phyloP scores from a whole-genome alignment of 1,284 basidiomycete genomes.

The Ceratobasidium sp. region DNA sequence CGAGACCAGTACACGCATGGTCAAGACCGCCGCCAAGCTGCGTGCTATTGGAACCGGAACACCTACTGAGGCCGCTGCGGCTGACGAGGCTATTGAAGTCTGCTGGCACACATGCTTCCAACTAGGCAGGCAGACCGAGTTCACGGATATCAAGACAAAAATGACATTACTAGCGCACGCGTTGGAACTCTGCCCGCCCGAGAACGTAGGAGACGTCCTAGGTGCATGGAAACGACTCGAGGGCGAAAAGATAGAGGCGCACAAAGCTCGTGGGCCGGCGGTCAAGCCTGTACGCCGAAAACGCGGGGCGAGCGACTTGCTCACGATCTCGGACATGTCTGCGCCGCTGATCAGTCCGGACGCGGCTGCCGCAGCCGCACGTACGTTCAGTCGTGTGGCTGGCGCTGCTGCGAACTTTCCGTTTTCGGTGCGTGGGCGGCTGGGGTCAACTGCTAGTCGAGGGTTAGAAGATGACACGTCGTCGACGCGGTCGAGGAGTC shows the following conservation, averaged over 20 bases:
- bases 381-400: conserved; percentile 79
- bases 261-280: conserved; percentile 15
- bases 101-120: conserved; percentile 90
- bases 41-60: conserved; percentile 44
- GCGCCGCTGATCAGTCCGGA: conserved; percentile 47
- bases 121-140: conserved; percentile 84
- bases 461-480: conserved; percentile 57
- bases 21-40: conserved; percentile 57
- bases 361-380: conserved; percentile 62
- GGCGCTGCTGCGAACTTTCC: conserved; percentile 84
- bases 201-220: conserved; percentile 80
- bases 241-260: conserved; percentile 65
- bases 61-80: conserved; percentile 50
- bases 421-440: conserved; percentile 68
- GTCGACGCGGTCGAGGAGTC: conserved; percentile 59
- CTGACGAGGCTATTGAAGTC: conserved; percentile 76
- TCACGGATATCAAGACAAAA: conserved; percentile 74
- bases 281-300: background rate
- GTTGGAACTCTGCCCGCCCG: conserved; percentile 87
- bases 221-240: conserved; percentile 78
- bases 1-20: conserved; percentile 79
- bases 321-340: conserved; percentile 35
- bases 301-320: conserved; percentile 13
- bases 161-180: conserved; percentile 83
- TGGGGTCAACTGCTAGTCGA: conserved; percentile 50